Percentiles rank a stretch among this genome's conserved stretches.
Conservation (phyloP, 768 basidiomycete genomes). For the Trametes cingulata region DNA sequence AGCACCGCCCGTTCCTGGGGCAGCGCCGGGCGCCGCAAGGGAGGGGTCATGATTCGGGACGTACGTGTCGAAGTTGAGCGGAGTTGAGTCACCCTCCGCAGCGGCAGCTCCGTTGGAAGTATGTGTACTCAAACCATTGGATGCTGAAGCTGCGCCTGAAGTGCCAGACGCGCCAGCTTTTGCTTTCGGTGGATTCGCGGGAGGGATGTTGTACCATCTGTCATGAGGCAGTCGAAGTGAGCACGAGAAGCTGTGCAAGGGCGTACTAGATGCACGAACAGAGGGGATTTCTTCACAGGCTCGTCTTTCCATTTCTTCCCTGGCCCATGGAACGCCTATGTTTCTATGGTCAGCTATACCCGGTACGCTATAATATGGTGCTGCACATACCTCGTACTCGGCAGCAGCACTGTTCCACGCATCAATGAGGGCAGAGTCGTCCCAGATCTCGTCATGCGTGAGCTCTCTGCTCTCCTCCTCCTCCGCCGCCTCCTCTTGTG, state of each 20-base stretch:
- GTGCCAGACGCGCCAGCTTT: constrained; percentile 2
- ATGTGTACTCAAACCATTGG: neutral
- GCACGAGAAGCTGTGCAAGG: neutral
- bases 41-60: constrained; percentile 70
- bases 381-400: constrained; percentile 63
- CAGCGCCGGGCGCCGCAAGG: constrained; percentile 37
- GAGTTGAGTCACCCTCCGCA: constrained; percentile 53
- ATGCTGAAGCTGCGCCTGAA: neutral
- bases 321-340: constrained; percentile 62
- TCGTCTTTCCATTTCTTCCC: constrained; percentile 74
- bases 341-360: neutral
- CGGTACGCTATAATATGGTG: neutral
- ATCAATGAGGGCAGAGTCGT: constrained; percentile 78
- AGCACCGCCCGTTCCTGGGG: constrained; percentile 17
- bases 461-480: constrained; percentile 62
- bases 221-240: neutral
- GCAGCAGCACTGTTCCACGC: constrained; percentile 86
- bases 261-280: constrained; percentile 44
- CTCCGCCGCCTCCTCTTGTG: constrained; percentile 34
- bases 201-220: constrained; percentile 81
- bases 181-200: constrained; percentile 21
- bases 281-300: constrained; percentile 66
- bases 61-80: constrained; percentile 70
- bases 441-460: constrained; percentile 80
- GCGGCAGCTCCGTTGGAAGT: neutral